phyloP scores from a whole-genome alignment of 768 basidiomycete species.

The Boletus vinaceobasis region DNA sequence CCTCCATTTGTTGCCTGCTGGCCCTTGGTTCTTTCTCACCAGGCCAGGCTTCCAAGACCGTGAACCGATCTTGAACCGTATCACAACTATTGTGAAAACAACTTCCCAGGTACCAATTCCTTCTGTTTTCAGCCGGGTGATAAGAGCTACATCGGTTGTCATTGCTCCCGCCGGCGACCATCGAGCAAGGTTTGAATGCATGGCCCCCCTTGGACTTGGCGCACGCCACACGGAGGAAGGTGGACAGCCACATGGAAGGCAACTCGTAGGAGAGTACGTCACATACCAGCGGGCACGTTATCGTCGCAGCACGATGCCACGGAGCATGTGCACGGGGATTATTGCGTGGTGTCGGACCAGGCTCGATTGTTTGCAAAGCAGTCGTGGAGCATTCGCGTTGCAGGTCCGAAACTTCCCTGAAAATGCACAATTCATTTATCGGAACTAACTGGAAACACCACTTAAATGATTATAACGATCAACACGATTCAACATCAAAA shows the following conservation, averaged over 20 bases:
- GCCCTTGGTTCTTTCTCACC: background rate
- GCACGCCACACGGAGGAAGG: slow-evolving; percentile 11
- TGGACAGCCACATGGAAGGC: slow-evolving; percentile 7
- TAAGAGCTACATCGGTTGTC: background rate
- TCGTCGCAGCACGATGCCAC: slow-evolving; percentile 6
- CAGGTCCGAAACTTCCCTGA: slow-evolving; percentile 10
- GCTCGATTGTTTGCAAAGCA: slow-evolving; percentile 1
- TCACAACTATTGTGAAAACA: background rate
- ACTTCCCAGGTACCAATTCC: background rate
- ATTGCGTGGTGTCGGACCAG: slow-evolving; percentile 4
- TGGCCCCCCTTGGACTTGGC: background rate
- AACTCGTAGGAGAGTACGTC: slow-evolving; percentile 3
- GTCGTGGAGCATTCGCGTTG: slow-evolving; percentile 24
- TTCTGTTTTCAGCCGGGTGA: background rate
- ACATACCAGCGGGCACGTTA: background rate
- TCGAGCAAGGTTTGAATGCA: slow-evolving; percentile 2
- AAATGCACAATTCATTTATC: slow-evolving; percentile 2
- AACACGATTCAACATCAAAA: slow-evolving; percentile 3
- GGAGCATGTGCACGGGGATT: slow-evolving; percentile 15
- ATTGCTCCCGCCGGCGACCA: slow-evolving; percentile 10
- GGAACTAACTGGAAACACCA: slow-evolving; percentile 7
- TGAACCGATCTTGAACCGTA: too few species aligned
- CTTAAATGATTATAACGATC: slow-evolving; percentile 1
- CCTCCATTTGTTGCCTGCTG: background rate
- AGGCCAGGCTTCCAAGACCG: background rate